phyloP scores from a whole-genome alignment of 176 grass and related monocot species.

The Phoenix dactylifera region DNA sequence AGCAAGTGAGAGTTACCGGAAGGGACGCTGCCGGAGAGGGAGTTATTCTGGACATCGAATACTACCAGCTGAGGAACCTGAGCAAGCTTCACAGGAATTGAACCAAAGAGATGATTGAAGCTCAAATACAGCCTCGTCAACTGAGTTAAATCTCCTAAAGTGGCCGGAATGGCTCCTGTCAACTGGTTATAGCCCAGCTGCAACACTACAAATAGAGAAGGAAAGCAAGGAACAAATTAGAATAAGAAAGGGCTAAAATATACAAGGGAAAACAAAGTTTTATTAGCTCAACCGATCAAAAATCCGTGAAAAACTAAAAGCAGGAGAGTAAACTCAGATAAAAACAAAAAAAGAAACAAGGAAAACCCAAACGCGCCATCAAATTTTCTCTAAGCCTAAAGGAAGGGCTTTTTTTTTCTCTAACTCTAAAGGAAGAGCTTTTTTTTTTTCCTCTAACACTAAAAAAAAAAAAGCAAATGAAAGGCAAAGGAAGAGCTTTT shows the following conservation, averaged over 20 bases:
- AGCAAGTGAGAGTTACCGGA: slow-evolving; percentile 35
- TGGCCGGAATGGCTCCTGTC: slow-evolving; percentile 57
- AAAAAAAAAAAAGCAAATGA: neutral
- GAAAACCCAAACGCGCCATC: neutral
- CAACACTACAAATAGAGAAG: slow-evolving; percentile 41
- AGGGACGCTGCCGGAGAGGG: slow-evolving; percentile 69
- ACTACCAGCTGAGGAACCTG: slow-evolving; percentile 36
- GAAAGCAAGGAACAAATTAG: neutral
- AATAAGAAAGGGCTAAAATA: neutral
- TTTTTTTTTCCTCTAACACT: neutral
- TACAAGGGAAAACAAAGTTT: neutral
- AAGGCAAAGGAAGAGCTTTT: no score
- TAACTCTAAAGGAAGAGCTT: neutral
- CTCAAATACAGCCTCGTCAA: slow-evolving; percentile 70
- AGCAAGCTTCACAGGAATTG: slow-evolving; percentile 57
- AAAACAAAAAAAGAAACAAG: no score
- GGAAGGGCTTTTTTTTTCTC: no score
- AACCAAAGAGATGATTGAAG: slow-evolving; percentile 68
- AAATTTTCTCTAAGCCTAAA: neutral
- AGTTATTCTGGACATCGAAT: slow-evolving; percentile 57
- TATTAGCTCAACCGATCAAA: neutral
- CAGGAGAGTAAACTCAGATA: neutral
- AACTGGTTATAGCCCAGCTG: slow-evolving; percentile 75
- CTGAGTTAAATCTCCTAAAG: slow-evolving; percentile 42
- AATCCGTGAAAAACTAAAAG: neutral